Base-by-base conservation (phyloP, 2,329 filamentous ascomycete genomes). In the Aspergillus sp. region DNA sequence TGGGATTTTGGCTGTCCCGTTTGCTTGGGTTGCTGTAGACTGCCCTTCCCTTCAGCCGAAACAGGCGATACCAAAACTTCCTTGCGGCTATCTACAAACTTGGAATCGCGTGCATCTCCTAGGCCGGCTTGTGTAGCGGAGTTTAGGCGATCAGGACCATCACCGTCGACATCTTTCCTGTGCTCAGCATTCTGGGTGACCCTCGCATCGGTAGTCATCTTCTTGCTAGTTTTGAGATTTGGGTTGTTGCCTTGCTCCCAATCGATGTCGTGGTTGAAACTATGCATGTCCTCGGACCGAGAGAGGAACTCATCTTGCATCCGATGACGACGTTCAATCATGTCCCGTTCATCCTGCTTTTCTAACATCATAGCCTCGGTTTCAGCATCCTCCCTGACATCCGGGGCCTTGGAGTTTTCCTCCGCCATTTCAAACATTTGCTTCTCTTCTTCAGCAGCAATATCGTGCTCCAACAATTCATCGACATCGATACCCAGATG, bases 401-500 rank as follows among this genome's bases (percentile, higher is more conserved):
- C 57, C 43, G 23, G 55, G 48, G 33, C 60, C 52, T 33, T 54
- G 52, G 35, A 51, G 35, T 53, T 58, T 32, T 75, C 74, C 20
- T 80, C 78, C 13, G 68, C 78, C 13, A 70, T 68, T 54, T 86
- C 85, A 42, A 85, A 81, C 4, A 77, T 74, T 27, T 72, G 76
- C 12, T 76, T 73, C 56, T 85, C 83, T 43, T 82, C 67, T 58
- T 90, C 84, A 23, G 81, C 80, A 56, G 81, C 78, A 44, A 85
- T 78, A 56, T 90, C 84, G 52, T 91, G 82, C 61, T 93, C 88
- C 61, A 88, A 82, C 50, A 96, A 84, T 60, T 88, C 87, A 65
- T 98, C 93, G 3, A 95, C 89, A 62, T 97, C 90, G 35, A 97
- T 75, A n/a, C 93, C 93, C 25, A 98, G 76, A 72, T 98, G 93